Conservation (phyloP, 768 basidiomycete genomes). For the Dacryopinax spathularia region DNA sequence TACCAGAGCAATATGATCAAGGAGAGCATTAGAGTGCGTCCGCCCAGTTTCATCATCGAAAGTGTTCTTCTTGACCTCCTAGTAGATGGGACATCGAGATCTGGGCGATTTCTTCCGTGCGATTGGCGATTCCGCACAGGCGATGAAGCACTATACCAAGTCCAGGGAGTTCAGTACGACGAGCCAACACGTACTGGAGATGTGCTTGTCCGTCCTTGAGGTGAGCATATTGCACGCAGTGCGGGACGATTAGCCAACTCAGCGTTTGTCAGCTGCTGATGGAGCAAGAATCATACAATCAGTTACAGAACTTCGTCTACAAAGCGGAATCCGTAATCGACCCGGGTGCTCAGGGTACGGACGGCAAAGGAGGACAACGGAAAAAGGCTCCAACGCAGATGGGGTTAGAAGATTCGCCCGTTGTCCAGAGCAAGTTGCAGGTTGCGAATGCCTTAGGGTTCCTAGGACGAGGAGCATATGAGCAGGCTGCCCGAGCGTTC, state of each 20-base stretch:
- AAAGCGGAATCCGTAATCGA: conserved; percentile 91
- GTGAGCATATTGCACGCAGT: conserved; percentile 17
- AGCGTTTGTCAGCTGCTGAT: conserved; percentile 47
- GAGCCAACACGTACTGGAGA: conserved; percentile 82
- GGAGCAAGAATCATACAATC: conserved; percentile 73
- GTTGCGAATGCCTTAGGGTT: conserved; percentile 66
- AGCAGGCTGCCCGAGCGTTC: conserved; percentile 65
- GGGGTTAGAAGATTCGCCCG: conserved; percentile 45
- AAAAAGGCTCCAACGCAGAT: conserved; percentile 24
- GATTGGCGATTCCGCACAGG: conserved; percentile 51
- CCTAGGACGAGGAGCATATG: conserved; percentile 56
- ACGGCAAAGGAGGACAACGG: neutral
- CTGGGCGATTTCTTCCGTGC: conserved; percentile 65
- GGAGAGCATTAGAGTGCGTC: conserved; percentile 81
- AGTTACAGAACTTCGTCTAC: conserved; percentile 83
- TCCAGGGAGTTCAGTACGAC: conserved; percentile 87
- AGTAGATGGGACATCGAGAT: conserved; percentile 81
- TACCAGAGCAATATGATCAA: conserved; percentile 97
- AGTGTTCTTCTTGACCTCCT: neutral
- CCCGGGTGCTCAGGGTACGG: neutral
- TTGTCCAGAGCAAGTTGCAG: conserved; percentile 62
- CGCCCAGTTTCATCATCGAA: conserved; percentile 6
- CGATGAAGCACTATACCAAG: conserved; percentile 77
- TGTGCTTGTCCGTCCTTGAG: conserved; percentile 40
- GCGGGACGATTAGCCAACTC: neutral